Conservation (phyloP, 805 yeast species). For the Teunomyces cretensis region DNA sequence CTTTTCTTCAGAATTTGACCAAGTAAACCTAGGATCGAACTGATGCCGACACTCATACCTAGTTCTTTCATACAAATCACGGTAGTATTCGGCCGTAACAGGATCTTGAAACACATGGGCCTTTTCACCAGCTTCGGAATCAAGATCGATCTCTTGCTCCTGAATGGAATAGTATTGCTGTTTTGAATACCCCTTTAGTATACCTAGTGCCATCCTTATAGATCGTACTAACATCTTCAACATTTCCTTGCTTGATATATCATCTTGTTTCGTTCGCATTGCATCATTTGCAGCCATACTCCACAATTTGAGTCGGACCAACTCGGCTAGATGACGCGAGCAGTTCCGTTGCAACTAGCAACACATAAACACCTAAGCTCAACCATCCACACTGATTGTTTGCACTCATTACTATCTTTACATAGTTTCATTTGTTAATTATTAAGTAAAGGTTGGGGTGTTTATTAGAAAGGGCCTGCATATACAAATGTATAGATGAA, state of each 20-base stretch:
- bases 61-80: slow-evolving; percentile 44
- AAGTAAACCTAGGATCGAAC: slow-evolving; percentile 55
- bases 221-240: too few relatives aligned
- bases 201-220: background rate
- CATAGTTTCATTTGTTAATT: too few relatives aligned
- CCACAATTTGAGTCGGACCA: background rate
- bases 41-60: slow-evolving; percentile 54
- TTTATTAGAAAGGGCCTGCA: too few relatives aligned
- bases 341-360: background rate
- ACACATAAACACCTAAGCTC: too few relatives aligned
- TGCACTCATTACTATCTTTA: too few relatives aligned
- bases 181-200: background rate
- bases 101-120: slow-evolving; percentile 34
- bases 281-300: slow-evolving; percentile 1
- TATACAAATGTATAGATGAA: too few relatives aligned
- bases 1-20: slow-evolving; percentile 23
- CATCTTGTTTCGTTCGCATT: background rate
- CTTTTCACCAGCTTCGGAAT: background rate
- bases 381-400: too few relatives aligned
- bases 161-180: background rate
- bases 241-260: too few relatives aligned
- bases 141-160: background rate
- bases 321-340: background rate
- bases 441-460: too few relatives aligned
- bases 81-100: slow-evolving; percentile 45